Conservation (phyloP, 1,284 basidiomycete species). For the Kwoniella shivajii region DNA sequence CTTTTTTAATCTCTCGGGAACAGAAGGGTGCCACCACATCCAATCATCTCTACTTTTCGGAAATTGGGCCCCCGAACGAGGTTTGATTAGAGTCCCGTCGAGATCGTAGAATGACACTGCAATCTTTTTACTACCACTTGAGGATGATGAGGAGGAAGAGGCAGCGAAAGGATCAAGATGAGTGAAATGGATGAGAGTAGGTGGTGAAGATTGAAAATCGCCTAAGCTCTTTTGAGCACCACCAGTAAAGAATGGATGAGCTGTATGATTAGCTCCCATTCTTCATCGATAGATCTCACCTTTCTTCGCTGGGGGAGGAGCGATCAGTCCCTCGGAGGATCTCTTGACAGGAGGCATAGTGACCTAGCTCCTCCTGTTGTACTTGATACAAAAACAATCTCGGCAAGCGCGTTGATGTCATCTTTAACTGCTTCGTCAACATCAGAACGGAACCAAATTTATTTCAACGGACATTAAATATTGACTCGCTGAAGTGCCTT, state of each 20-base stretch:
- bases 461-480: background rate
- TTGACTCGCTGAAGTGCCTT: background rate
- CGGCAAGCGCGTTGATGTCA: conserved; percentile 1
- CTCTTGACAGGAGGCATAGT: conserved; percentile 18
- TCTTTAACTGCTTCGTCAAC: background rate
- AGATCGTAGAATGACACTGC: conserved; percentile 82
- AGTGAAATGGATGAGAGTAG: conserved; percentile 44
- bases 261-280: conserved; percentile 9
- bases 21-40: conserved; percentile 74
- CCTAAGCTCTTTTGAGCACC: conserved; percentile 18
- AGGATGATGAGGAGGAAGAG: conserved; percentile 1
- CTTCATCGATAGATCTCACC: conserved; percentile 2
- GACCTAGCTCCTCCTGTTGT: background rate
- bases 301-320: conserved; percentile 21
- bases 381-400: background rate
- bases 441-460: conserved; percentile 11
- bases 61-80: conserved; percentile 59
- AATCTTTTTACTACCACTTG: conserved; percentile 20
- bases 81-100: conserved; percentile 82
- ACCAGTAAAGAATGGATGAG: conserved; percentile 40
- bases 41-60: conserved; percentile 61
- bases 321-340: conserved; percentile 5
- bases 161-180: conserved; percentile 47
- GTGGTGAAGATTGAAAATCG: conserved; percentile 30
- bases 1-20: conserved; percentile 67